Conservation (phyloP, 441 rosid genomes). For the Theobroma grandiflorum region DNA sequence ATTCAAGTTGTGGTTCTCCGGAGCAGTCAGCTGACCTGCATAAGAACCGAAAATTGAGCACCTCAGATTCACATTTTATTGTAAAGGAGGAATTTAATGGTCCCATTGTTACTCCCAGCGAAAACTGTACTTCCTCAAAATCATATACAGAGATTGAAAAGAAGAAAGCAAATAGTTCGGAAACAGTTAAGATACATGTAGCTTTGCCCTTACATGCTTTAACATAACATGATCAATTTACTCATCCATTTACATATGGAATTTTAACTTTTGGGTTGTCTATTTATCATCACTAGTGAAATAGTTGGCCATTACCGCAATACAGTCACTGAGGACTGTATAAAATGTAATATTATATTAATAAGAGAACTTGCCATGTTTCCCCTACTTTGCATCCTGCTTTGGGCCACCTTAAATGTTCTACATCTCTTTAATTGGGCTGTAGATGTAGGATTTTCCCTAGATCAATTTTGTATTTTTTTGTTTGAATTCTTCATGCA, state of each 20-base stretch:
- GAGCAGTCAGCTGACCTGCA: constrained; percentile 27
- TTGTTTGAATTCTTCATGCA: constrained; percentile 4
- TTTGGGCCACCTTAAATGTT: constrained; percentile 1
- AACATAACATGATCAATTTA: constrained; percentile 13
- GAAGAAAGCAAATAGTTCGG: constrained; percentile 31
- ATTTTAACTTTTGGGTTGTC: constrained; percentile 16
- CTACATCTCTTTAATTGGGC: background rate
- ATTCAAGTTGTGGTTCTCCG: constrained; percentile 39
- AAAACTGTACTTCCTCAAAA: constrained; percentile 24
- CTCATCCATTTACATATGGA: background rate
- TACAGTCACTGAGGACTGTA: constrained; percentile 16
- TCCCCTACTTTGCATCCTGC: constrained; percentile 8
- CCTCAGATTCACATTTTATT: constrained; percentile 34
- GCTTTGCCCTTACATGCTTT: constrained; percentile 25
- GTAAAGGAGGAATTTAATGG: constrained; percentile 39
- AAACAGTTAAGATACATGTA: constrained; percentile 43
- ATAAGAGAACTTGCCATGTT: constrained; percentile 16
- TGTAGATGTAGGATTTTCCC: constrained; percentile 2
- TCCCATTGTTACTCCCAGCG: constrained; percentile 27
- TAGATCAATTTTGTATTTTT: background rate
- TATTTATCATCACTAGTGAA: background rate
- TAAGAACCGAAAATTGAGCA: constrained; percentile 34
- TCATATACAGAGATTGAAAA: constrained; percentile 43
- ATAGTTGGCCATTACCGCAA: background rate
- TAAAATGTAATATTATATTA: constrained; percentile 7